Base-by-base conservation (phyloP, 2,329 filamentous ascomycete species). In the Ceratocystis variospora region DNA sequence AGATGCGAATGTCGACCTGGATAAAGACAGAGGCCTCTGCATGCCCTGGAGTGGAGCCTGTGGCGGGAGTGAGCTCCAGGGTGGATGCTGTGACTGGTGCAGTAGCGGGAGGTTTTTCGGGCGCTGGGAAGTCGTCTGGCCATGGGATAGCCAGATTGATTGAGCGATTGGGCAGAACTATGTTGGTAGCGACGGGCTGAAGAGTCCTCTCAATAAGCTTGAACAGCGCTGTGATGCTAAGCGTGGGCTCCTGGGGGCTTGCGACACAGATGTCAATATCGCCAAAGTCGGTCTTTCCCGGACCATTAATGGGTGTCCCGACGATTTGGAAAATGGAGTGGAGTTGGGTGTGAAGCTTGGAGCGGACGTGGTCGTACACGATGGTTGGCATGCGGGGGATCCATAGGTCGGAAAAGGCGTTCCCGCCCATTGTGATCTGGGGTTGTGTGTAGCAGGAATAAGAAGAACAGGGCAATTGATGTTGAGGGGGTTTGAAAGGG, bases 201-300 rank as follows among this genome's bases (percentile, higher is more conserved):
- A 57, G 25, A 6, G 53, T 57, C 17, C 17, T 57, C 53, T 57
- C 53, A 28, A 57, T 33, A 15, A 57, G 10, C 3, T 31, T 57
- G 25, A 57, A 33, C 5, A 57, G 22, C n/a, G 53, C 53, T 19
- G 53, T 57, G 22, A 17, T 57, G 22, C 22, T 28, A 12, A 17
- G 53, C 10, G 68, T 15, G 67, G 48, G 0, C 69, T 50, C 3
- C 66, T 31, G 19, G 70, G 76, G 74, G 41, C 73, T 72, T 0
- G 77, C 76, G 1, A 89, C 79, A 1, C 90, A 74, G 67, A 92
- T 78, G 74, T 94, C 89, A 46, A 95, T 76, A 70, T 94, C 90
- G 22, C 89, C 90, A 71, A 84, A 81, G 70, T 85, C 82, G 0
- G 70, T 53, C 74, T 94, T 94, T 0, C 73, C 85, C 0, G 89